Evolutionary conservation across 2,329 filamentous ascomycete species (phyloP).

Genomic region (Paradendryphiella salina): DNA sequence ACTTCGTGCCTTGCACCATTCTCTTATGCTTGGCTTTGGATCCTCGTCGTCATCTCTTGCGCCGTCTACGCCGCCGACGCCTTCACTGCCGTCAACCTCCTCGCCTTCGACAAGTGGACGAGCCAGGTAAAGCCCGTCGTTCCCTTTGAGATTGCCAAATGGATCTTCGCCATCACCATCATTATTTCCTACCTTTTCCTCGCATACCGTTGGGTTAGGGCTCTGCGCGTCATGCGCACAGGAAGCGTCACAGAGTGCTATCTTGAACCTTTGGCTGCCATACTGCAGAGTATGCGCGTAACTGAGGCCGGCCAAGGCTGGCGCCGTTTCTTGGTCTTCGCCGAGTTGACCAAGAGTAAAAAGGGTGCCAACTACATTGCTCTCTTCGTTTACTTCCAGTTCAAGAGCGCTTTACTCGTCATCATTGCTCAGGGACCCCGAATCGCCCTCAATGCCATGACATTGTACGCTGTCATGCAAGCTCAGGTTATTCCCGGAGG

Average conservation of each 20-base stretch:
- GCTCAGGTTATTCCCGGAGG: conserved; percentile 69
- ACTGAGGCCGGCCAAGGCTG: conserved; percentile 73
- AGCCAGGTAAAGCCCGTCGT: conserved; percentile 79
- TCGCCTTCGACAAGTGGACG: conserved; percentile 88
- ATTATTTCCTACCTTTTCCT: conserved; percentile 86
- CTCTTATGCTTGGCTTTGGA: conserved; percentile 83
- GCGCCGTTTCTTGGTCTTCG: conserved; percentile 89
- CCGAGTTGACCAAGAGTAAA: conserved; percentile 85
- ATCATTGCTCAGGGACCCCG: conserved; percentile 90
- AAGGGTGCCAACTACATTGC: conserved; percentile 90
- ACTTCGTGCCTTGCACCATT: conserved; percentile 74
- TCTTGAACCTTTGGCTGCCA: conserved; percentile 81
- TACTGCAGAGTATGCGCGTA: conserved; percentile 79
- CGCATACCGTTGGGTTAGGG: conserved; percentile 76
- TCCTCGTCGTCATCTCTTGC: conserved; percentile 75
- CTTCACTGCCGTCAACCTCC: conserved; percentile 88
- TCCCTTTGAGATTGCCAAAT: conserved; percentile 77
- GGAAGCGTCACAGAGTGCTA: conserved; percentile 91
- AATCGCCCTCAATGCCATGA: conserved; percentile 87
- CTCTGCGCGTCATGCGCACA: conserved; percentile 76
- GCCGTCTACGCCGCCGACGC: conserved; percentile 88
- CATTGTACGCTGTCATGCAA: conserved; percentile 80
- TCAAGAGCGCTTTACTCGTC: conserved; percentile 79
- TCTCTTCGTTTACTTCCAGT: conserved; percentile 85
- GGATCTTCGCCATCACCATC: conserved; percentile 94